A percentile compares a stretch with the other conserved stretches of the same genome.
These are phyloP conservation scores for Candida pseudoglaebosa DNA, from an alignment of 805 yeast genomes.

Conservation along the genomic window DNA sequence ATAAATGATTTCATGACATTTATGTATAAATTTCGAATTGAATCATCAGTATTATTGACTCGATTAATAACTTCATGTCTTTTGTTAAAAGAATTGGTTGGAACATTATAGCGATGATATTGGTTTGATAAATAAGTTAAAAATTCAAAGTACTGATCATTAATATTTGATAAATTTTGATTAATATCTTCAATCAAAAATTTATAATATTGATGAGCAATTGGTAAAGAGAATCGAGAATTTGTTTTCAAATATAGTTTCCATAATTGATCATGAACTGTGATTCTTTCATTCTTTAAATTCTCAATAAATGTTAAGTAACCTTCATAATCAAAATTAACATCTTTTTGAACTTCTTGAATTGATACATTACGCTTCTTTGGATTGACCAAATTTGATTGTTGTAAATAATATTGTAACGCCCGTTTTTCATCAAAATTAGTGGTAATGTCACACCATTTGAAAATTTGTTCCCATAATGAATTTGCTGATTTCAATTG, in stretches of 20 bases:
- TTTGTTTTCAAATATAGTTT: constrained; percentile 23
- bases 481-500: constrained; percentile 12
- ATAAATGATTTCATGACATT: constrained; percentile 24
- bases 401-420: constrained; percentile 22
- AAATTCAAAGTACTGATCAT: constrained; percentile 19
- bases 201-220: constrained; percentile 21
- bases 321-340: constrained; percentile 37
- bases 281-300: constrained; percentile 22
- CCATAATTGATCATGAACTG: constrained; percentile 31
- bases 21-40: constrained; percentile 14
- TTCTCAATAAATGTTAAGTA: constrained; percentile 24
- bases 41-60: constrained; percentile 10
- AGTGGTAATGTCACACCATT: constrained; percentile 36
- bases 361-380: constrained; percentile 11
- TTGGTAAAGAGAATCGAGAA: constrained; percentile 18
- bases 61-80: constrained; percentile 1
- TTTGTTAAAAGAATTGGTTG: constrained; percentile 16
- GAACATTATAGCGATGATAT: constrained; percentile 12
- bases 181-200: constrained; percentile 21
- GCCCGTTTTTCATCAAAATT: constrained; percentile 24
- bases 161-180: constrained; percentile 10
- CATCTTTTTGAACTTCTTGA: constrained; percentile 26
- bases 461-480: constrained; percentile 36
- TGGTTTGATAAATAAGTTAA: constrained; percentile 14
- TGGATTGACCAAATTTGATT: constrained; percentile 10